A percentile compares a stretch with the other conserved stretches of the same genome.
Evolutionary conservation across 306 rosid genomes (phyloP).

Genomic region (Sindora glabra): DNA sequence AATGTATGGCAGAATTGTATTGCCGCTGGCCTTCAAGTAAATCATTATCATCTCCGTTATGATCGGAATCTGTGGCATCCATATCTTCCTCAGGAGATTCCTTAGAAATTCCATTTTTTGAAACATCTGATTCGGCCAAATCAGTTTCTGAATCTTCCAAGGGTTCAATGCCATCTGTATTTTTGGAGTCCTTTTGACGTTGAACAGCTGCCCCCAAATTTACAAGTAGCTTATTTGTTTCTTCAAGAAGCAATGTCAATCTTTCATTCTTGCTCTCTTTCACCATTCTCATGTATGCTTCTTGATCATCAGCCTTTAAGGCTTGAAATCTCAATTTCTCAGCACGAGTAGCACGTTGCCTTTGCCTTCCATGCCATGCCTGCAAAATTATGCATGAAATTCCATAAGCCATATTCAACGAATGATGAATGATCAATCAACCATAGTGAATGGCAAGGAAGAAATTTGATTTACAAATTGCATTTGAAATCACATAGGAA

Average conservation of each 20-base stretch:
- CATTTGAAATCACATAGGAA: too few species aligned
- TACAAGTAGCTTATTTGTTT: slow-evolving; percentile 90
- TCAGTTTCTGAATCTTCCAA: slow-evolving; percentile 81
- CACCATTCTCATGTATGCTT: slow-evolving; percentile 99
- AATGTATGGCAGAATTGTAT: slow-evolving; percentile 92
- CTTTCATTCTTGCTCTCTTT: slow-evolving; percentile 98
- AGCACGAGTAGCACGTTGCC: slow-evolving; percentile 91
- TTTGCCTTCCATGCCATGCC: slow-evolving; percentile 99
- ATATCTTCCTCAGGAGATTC: slow-evolving; percentile 71
- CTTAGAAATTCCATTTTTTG: too few species aligned
- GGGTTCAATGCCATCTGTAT: slow-evolving; percentile 63
- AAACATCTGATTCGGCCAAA: slow-evolving; percentile 58
- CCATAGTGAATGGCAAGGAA: too few species aligned
- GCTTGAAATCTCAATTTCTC: slow-evolving; percentile 99
- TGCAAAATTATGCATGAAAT: too few species aligned
- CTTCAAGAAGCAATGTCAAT: slow-evolving; percentile 86
- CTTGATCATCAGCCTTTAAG: slow-evolving; percentile 97
- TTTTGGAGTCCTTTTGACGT: slow-evolving; percentile 88
- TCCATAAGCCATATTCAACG: too few species aligned
- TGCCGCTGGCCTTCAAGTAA: slow-evolving; percentile 99
- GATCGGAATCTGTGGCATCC: slow-evolving; percentile 67
- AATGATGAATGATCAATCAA: too few species aligned
- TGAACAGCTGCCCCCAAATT: slow-evolving; percentile 99
- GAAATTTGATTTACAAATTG: too few species aligned
- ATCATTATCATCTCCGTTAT: slow-evolving; percentile 65